Percentiles rank a stretch among this genome's conserved stretches.
Evolutionary conservation across 768 basidiomycete genomes (phyloP).

Genomic region (Mycena floridula): DNA sequence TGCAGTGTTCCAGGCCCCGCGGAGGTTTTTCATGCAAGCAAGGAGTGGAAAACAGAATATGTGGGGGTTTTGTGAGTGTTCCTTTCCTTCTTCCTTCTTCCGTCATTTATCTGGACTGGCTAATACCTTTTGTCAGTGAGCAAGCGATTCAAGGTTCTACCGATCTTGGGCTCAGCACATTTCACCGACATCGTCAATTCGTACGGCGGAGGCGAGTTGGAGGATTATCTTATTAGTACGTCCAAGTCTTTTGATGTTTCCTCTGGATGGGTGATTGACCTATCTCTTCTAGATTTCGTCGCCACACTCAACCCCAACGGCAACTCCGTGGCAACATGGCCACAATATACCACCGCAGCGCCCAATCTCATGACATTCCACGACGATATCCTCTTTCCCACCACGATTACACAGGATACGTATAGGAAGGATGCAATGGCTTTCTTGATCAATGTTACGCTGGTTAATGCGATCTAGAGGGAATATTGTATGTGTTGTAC

Average conservation of each 20-base stretch:
- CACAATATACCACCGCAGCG: constrained; percentile 19
- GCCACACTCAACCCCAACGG: constrained; percentile 6
- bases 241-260: too few relatives aligned
- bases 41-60: constrained; percentile 25
- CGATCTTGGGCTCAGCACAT: constrained; percentile 21
- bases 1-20: constrained; percentile 28
- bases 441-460: constrained; percentile 10
- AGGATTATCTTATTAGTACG: constrained; percentile 24
- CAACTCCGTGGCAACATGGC: constrained; percentile 11
- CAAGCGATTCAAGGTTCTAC: constrained; percentile 18
- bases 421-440: constrained; percentile 23
- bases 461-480: constrained; percentile 2
- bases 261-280: too few relatives aligned
- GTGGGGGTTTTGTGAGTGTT: constrained; percentile 33
- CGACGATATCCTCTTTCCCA: constrained; percentile 2
- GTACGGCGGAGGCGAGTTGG: constrained; percentile 17
- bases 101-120: neutral
- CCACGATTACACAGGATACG: constrained; percentile 20
- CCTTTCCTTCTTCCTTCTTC: neutral
- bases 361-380: constrained; percentile 20
- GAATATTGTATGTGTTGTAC: too few relatives aligned
- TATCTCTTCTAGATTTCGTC: too few relatives aligned
- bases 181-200: constrained; percentile 15
- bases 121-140: constrained; percentile 13
- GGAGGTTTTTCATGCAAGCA: constrained; percentile 27